phyloP scores from a whole-genome alignment of 768 basidiomycete genomes.

The Cystoderma amianthinum region DNA sequence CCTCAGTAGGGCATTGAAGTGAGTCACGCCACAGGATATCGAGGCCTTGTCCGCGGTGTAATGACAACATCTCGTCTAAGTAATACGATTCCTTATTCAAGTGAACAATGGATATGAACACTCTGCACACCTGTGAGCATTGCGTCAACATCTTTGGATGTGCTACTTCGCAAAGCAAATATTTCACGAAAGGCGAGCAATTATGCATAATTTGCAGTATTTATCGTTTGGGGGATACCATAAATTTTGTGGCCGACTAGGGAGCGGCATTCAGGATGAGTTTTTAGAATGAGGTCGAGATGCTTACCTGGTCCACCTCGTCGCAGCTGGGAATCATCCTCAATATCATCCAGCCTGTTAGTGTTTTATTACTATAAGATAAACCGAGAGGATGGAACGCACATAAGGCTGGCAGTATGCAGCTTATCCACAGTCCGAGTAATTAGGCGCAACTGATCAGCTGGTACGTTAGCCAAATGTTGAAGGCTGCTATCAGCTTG shows the following conservation, averaged over 20 bases:
- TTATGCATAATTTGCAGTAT: conserved; percentile 89
- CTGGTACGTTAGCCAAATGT: conserved; percentile 85
- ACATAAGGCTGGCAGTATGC: conserved; percentile 87
- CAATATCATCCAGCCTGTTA: conserved; percentile 79
- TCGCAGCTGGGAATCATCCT: conserved; percentile 77
- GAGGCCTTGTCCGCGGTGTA: conserved; percentile 88
- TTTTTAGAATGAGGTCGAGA: neutral
- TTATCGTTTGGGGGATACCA: conserved; percentile 89
- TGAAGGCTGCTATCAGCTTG: conserved; percentile 88
- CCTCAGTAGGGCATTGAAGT: conserved; percentile 84
- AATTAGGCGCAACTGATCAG: conserved; percentile 64
- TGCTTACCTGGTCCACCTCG: conserved; percentile 66
- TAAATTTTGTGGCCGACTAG: conserved; percentile 87
- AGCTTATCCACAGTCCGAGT: conserved; percentile 86
- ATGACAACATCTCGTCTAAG: conserved; percentile 51
- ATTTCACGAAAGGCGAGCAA: conserved; percentile 83
- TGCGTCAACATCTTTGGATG: conserved; percentile 39
- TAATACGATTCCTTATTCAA: neutral
- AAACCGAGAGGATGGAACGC: conserved; percentile 34
- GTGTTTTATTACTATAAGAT: neutral
- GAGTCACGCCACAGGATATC: conserved; percentile 89
- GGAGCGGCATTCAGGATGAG: neutral
- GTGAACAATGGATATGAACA: neutral
- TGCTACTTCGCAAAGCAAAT: conserved; percentile 34
- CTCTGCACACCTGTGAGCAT: conserved; percentile 59